A percentile compares a stretch with the other conserved stretches of the same genome.
These are phyloP conservation scores for Lentinula edodes DNA, from an alignment of 768 basidiomycete species.

Conservation along the genomic window DNA sequence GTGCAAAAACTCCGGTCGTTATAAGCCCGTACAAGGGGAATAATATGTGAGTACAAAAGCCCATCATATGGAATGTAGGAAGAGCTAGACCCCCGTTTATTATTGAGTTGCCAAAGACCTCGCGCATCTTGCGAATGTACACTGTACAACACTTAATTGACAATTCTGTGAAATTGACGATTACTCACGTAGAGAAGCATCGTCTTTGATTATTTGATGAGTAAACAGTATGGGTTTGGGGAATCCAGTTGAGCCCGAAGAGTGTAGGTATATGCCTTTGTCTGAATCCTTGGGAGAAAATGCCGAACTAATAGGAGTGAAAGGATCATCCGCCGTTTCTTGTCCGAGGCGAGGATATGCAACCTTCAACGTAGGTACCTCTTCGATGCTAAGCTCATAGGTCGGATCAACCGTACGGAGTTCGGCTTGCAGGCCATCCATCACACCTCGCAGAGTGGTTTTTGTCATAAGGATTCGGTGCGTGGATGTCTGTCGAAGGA, in stretches of 20 bases:
- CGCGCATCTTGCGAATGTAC: background rate
- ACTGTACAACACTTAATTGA: background rate
- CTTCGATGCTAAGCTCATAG: slow-evolving; percentile 9
- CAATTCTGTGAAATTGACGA: background rate
- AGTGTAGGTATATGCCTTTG: slow-evolving; percentile 22
- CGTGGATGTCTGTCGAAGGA: slow-evolving; percentile 25
- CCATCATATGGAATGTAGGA: slow-evolving; percentile 18
- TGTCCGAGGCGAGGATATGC: slow-evolving; percentile 23
- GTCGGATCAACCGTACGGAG: slow-evolving; percentile 8
- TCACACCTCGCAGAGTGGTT: slow-evolving; percentile 15
- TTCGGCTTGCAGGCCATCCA: slow-evolving; percentile 13
- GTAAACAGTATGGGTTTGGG: slow-evolving; percentile 23
- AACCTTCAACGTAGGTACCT: slow-evolving; percentile 11
- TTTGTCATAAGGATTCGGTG: slow-evolving; percentile 25
- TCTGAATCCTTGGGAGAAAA: slow-evolving; percentile 7
- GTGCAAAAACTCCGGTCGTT: slow-evolving; percentile 20
- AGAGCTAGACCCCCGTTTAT: slow-evolving; percentile 10
- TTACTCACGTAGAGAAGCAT: slow-evolving; percentile 17
- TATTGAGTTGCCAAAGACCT: background rate
- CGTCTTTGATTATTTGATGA: slow-evolving; percentile 12
- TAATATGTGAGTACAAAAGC: slow-evolving; percentile 13
- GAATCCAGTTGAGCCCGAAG: slow-evolving; percentile 26
- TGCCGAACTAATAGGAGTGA: slow-evolving; percentile 7
- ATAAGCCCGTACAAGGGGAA: slow-evolving; percentile 10
- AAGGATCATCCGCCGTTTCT: slow-evolving; percentile 12